A percentile compares a stretch with the other conserved stretches of the same genome.
Evolutionary conservation across 257 asterid genomes (phyloP).

Genomic region (Forsythia suspensa): DNA sequence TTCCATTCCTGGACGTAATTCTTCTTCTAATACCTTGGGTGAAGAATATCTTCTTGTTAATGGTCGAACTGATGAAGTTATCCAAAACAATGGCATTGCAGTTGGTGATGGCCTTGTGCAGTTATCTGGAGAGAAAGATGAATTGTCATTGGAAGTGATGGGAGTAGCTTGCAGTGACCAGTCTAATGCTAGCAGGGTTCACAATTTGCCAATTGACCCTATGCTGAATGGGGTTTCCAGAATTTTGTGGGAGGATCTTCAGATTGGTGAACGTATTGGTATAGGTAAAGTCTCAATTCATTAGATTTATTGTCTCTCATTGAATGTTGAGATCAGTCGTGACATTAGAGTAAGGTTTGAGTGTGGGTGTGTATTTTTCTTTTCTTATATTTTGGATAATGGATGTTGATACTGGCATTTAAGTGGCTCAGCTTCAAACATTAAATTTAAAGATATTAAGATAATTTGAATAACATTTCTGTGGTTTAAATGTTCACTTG

Average conservation of each 20-base stretch:
- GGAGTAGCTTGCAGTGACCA: conserved; percentile 32
- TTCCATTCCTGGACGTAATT: conserved; percentile 17
- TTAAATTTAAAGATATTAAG: not conserved
- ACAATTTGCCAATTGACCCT: conserved; percentile 56
- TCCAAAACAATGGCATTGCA: conserved; percentile 28
- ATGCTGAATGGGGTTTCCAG: conserved; percentile 78
- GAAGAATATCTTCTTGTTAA: conserved; percentile 31
- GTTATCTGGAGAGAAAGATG: conserved; percentile 30
- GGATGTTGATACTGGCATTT: not conserved
- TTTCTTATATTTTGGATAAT: not conserved
- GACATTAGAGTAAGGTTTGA: not conserved
- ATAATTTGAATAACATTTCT: not conserved
- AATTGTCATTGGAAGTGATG: conserved; percentile 25
- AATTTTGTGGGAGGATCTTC: conserved; percentile 96
- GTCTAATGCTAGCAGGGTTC: conserved; percentile 37
- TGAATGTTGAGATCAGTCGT: conserved; percentile 7
- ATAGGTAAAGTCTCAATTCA: conserved; percentile 59
- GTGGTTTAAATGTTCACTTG: not conserved
- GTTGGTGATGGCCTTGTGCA: conserved; percentile 28
- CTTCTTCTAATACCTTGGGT: conserved; percentile 35
- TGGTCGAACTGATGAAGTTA: conserved; percentile 32
- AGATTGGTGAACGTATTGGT: conserved; percentile 94
- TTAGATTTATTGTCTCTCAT: conserved; percentile 14
- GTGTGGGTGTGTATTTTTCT: not conserved
- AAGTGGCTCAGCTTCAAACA: not conserved